These are phyloP conservation scores for Diaporthe eres DNA, from an alignment of 2,329 filamentous ascomycete species.

Conservation along the genomic window DNA sequence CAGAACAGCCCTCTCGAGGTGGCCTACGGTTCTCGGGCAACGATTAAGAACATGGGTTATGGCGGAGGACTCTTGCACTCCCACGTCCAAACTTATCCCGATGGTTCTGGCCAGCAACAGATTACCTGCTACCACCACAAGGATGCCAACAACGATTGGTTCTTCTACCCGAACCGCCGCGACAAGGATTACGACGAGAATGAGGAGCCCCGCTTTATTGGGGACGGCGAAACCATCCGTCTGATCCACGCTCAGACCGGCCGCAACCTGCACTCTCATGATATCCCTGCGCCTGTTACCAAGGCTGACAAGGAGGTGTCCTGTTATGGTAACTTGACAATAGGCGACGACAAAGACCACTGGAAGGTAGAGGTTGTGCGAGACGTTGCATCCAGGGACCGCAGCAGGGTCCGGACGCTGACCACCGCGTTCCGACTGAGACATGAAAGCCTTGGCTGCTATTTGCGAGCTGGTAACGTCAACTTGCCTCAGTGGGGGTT, in stretches of 20 bases:
- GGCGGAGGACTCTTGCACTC: slow-evolving; percentile 96
- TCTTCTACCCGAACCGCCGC: slow-evolving; percentile 93
- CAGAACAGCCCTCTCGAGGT: slow-evolving; percentile 95
- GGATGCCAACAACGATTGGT: slow-evolving; percentile 99
- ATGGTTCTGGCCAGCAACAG: slow-evolving; percentile 94
- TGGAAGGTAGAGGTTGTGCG: slow-evolving; percentile 94
- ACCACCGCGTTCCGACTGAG: slow-evolving; percentile 93
- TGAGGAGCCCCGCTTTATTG: slow-evolving; percentile 81
- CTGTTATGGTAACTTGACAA: slow-evolving; percentile 92
- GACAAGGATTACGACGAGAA: slow-evolving; percentile 81
- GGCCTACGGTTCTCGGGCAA: slow-evolving; percentile 88
- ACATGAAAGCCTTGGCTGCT: slow-evolving; percentile 88
- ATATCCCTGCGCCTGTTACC: slow-evolving; percentile 87
- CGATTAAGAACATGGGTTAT: slow-evolving; percentile 99
- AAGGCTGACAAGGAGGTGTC: slow-evolving; percentile 96
- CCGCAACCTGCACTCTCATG: slow-evolving; percentile 96
- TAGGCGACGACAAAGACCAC: slow-evolving; percentile 98
- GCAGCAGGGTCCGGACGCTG: slow-evolving; percentile 87
- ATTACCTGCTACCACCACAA: slow-evolving; percentile 99
- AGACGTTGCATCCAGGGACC: slow-evolving; percentile 89
- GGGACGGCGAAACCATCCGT: slow-evolving; percentile 83
- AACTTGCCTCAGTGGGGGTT: slow-evolving; percentile 99
- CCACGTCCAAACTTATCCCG: slow-evolving; percentile 95
- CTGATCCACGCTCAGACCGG: slow-evolving; percentile 96
- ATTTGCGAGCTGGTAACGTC: slow-evolving; percentile 93